Percentiles rank a stretch among this genome's conserved stretches.
phyloP scores from a whole-genome alignment of 192 early-diverging fungal species.

The Backusella australiensis region DNA sequence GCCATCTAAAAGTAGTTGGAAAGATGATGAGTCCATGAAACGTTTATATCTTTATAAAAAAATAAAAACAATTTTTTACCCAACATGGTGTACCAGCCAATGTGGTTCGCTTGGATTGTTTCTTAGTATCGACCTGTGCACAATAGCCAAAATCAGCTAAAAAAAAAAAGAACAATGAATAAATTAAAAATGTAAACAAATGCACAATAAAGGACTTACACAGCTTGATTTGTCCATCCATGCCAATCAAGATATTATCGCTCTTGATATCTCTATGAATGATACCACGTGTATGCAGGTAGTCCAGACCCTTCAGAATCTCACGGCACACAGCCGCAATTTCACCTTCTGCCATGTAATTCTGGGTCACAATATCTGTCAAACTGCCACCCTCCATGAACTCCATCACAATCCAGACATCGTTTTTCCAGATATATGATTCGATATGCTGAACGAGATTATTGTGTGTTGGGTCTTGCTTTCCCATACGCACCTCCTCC shows the following conservation, averaged over 20 bases:
- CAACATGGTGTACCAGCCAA: conserved; percentile 92
- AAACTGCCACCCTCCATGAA: conserved; percentile 89
- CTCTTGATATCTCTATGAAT: conserved; percentile 90
- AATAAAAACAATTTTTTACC: conserved; percentile 27
- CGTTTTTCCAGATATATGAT: conserved; percentile 71
- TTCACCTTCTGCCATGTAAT: conserved; percentile 78
- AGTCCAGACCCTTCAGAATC: conserved; percentile 71
- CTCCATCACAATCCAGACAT: conserved; percentile 91
- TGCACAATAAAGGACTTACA: conserved; percentile 36
- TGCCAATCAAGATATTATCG: conserved; percentile 76
- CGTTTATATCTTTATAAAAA: background rate
- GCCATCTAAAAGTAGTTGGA: conserved; percentile 60
- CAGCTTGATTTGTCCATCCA: conserved; percentile 69
- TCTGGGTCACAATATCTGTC: conserved; percentile 77
- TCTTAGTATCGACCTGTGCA: conserved; percentile 69
- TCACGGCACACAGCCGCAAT: conserved; percentile 81
- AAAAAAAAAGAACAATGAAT: background rate
- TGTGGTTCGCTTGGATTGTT: conserved; percentile 67
- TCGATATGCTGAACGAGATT: conserved; percentile 90
- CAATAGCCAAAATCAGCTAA: conserved; percentile 86
- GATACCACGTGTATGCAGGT: conserved; percentile 70
- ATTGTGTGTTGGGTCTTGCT: conserved; percentile 63
- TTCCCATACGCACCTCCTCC: conserved; percentile 86
- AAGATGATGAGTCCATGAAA: background rate
- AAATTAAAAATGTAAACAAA: background rate